Evolutionary conservation across 768 basidiomycete species (phyloP).

Genomic region (Boletus edulis): DNA sequence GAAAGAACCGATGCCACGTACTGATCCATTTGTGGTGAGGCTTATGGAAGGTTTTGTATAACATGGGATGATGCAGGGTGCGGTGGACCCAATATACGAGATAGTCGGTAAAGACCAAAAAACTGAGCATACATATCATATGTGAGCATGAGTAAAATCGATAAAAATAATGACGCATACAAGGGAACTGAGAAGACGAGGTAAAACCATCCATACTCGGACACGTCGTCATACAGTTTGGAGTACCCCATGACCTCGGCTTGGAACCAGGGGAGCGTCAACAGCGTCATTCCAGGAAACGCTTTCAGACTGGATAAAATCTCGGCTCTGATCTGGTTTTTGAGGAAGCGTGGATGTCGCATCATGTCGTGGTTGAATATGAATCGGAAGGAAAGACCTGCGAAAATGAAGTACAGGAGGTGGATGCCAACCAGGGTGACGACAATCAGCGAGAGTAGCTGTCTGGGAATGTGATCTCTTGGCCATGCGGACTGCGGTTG

Average conservation of each 20-base stretch:
- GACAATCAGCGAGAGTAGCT: conserved; percentile 64
- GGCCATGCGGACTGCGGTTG: conserved; percentile 72
- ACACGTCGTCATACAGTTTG: conserved; percentile 71
- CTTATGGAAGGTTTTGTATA: conserved; percentile 94
- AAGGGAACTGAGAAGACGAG: conserved; percentile 63
- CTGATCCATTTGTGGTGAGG: conserved; percentile 99
- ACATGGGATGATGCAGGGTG: conserved; percentile 72
- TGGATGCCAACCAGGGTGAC: conserved; percentile 83
- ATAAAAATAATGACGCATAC: conserved; percentile 40
- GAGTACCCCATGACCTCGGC: conserved; percentile 88
- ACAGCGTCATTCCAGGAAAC: conserved; percentile 77
- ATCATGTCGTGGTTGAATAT: conserved; percentile 97
- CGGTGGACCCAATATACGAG: conserved; percentile 98
- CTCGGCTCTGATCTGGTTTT: conserved; percentile 81
- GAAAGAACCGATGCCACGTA: conserved; percentile 37
- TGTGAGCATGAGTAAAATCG: neutral
- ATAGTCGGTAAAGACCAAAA: conserved; percentile 88
- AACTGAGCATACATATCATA: conserved; percentile 38
- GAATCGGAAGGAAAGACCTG: conserved; percentile 75
- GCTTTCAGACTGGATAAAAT: conserved; percentile 71
- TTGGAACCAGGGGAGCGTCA: conserved; percentile 94
- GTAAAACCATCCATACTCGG: conserved; percentile 78
- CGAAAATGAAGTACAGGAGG: conserved; percentile 85
- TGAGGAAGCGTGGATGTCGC: conserved; percentile 90
- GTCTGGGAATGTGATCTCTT: conserved; percentile 77